A percentile compares a stretch with the other conserved stretches of the same genome.
Evolutionary conservation across 352 stramenopile genomes (phyloP).

Genomic region (Plasmopara muralis): DNA sequence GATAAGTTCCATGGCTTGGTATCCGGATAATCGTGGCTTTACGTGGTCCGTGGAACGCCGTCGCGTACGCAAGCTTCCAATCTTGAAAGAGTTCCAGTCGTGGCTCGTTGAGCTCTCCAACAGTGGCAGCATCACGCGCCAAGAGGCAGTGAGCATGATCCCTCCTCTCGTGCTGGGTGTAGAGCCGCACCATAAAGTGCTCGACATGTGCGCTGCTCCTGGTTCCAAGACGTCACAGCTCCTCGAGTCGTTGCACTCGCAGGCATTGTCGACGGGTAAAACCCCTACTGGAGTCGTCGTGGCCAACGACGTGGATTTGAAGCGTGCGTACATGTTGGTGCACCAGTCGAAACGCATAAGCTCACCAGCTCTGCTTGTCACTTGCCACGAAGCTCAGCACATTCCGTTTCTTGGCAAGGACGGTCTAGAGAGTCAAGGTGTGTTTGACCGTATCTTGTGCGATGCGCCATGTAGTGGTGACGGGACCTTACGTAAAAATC

Average conservation of each 20-base stretch:
- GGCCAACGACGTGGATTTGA: slow-evolving; percentile 96
- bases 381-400: slow-evolving; percentile 93
- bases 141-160: slow-evolving; percentile 99
- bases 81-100: slow-evolving; percentile 91
- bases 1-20: slow-evolving; percentile 87
- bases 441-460: slow-evolving; percentile 98
- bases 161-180: slow-evolving; percentile 95
- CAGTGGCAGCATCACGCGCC: slow-evolving; percentile 93
- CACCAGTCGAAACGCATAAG: slow-evolving; percentile 96
- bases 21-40: slow-evolving; percentile 84
- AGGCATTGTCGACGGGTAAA: slow-evolving; percentile 70
- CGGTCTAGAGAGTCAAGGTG: slow-evolving; percentile 45
- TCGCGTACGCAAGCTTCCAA: slow-evolving; percentile 89
- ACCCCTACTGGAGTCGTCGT: slow-evolving; percentile 89
- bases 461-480: slow-evolving; percentile 98
- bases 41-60: slow-evolving; percentile 85
- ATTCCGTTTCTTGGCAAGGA: slow-evolving; percentile 88
- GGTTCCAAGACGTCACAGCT: slow-evolving; percentile 99
- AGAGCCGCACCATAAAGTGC: slow-evolving; percentile 87
- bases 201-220: slow-evolving; percentile 98
- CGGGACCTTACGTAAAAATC: slow-evolving; percentile 98
- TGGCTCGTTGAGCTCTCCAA: slow-evolving; percentile 94
- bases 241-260: slow-evolving; percentile 89
- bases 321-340: slow-evolving; percentile 98
- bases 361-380: slow-evolving; percentile 92